A percentile compares a stretch with the other conserved stretches of the same genome.
Conservation (phyloP, 2,329 filamentous ascomycete species). For the Decorospora gaudefroyi region DNA sequence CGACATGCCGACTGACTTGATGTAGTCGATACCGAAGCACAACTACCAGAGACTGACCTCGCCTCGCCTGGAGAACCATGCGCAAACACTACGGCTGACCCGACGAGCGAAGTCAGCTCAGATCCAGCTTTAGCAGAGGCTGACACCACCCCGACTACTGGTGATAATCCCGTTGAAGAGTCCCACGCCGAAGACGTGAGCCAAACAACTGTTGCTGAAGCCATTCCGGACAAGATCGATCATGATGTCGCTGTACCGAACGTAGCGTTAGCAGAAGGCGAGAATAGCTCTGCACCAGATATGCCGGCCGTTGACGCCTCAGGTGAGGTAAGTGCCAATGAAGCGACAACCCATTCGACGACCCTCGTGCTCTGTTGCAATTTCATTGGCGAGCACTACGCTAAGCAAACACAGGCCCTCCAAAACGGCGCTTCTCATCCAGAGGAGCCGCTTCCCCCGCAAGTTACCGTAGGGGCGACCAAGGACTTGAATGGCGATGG, state of each 20-base stretch:
- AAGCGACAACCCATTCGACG: too few relatives aligned
- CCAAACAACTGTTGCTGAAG: slow-evolving; percentile 4
- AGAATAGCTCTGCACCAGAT: slow-evolving; percentile 9
- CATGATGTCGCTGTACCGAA: slow-evolving; percentile 7
- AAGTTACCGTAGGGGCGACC: slow-evolving; percentile 1
- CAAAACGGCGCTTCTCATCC: slow-evolving; percentile 1
- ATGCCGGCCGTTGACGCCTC: slow-evolving; percentile 8
- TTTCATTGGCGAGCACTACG: neutral
- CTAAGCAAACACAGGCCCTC: slow-evolving; percentile 7
- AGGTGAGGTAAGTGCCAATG: slow-evolving; percentile 13
- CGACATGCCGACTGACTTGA: slow-evolving; percentile 12
- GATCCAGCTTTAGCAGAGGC: slow-evolving; percentile 12
- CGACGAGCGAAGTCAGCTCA: slow-evolving; percentile 11
- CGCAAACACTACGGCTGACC: slow-evolving; percentile 12
- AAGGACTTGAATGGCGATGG: neutral
- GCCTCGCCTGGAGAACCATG: slow-evolving; percentile 9
- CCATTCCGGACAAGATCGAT: slow-evolving; percentile 3
- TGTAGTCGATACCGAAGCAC: slow-evolving; percentile 12
- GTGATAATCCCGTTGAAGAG: slow-evolving; percentile 8
- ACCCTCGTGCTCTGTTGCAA: too few relatives aligned
- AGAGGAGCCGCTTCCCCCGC: slow-evolving; percentile 1
- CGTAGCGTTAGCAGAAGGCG: slow-evolving; percentile 6
- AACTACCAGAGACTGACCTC: neutral
- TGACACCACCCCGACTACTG: slow-evolving; percentile 11
- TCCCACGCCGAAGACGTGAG: neutral